These are phyloP conservation scores for Aegilops bicornis DNA, from an alignment of 176 grass and related monocot genomes.

Conservation along the genomic window DNA sequence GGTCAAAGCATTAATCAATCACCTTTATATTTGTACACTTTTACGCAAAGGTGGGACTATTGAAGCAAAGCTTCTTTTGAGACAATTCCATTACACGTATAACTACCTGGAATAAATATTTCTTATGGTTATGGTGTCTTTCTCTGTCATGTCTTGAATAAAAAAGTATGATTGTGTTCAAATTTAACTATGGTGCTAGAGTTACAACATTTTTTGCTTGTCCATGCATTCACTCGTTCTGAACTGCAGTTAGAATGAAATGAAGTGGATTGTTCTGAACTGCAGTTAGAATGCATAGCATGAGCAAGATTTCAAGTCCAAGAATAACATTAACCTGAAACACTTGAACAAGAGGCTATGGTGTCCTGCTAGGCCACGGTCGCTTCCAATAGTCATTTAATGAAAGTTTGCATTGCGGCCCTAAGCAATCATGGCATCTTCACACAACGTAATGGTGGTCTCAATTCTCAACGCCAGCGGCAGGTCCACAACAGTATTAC, in stretches of 20 bases:
- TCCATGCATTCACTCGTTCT: neutral
- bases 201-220: neutral
- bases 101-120: neutral
- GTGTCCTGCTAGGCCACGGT: neutral
- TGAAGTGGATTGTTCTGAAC: neutral
- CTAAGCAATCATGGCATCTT: slow-evolving; percentile 20
- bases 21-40: neutral
- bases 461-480: neutral
- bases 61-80: neutral
- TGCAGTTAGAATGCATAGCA: neutral
- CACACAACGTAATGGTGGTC: neutral
- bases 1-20: neutral
- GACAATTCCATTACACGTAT: neutral
- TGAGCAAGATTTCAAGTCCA: slow-evolving; percentile 10
- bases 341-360: slow-evolving; percentile 10
- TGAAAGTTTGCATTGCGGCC: neutral
- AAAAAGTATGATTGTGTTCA: neutral
- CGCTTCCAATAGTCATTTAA: slow-evolving; percentile 19
- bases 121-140: neutral
- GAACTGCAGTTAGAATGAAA: neutral
- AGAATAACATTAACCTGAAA: neutral
- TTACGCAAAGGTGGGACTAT: neutral
- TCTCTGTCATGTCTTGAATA: neutral
- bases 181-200: neutral
- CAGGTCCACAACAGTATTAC: slow-evolving; percentile 27